These are phyloP conservation scores for Talaromyces proteolyticus DNA, from an alignment of 495 filamentous ascomycete genomes.

Conservation along the genomic window DNA sequence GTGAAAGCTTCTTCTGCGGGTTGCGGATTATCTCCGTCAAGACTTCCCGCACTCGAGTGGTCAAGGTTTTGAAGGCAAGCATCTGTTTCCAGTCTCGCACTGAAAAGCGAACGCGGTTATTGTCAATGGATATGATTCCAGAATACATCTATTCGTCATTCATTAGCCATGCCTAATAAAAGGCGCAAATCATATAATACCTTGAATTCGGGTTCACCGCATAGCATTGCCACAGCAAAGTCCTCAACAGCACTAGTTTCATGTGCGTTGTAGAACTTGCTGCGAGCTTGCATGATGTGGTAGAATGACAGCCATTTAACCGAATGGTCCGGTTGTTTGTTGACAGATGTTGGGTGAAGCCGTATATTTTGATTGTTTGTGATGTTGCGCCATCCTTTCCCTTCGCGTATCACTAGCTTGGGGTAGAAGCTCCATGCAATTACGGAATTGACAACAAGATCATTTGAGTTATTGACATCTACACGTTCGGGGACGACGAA, in stretches of 20 bases:
- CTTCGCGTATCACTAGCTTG: slow-evolving; percentile 79
- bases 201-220: slow-evolving; percentile 81
- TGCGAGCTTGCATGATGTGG: slow-evolving; percentile 86
- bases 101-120: slow-evolving; percentile 80
- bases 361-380: slow-evolving; percentile 84
- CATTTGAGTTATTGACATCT: slow-evolving; percentile 69
- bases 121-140: slow-evolving; percentile 78
- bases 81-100: slow-evolving; percentile 87
- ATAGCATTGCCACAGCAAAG: slow-evolving; percentile 75
- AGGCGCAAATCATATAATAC: slow-evolving; percentile 19
- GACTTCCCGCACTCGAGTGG: slow-evolving; percentile 61
- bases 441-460: slow-evolving; percentile 68
- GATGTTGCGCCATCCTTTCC: slow-evolving; percentile 85
- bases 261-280: slow-evolving; percentile 79
- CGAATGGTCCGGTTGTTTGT: slow-evolving; percentile 55
- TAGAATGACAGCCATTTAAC: slow-evolving; percentile 88
- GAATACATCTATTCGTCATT: slow-evolving; percentile 59
- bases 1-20: slow-evolving; percentile 61
- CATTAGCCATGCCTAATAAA: slow-evolving; percentile 2
- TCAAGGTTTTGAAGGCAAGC: slow-evolving; percentile 75
- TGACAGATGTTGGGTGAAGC: slow-evolving; percentile 80
- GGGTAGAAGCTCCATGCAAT: slow-evolving; percentile 94
- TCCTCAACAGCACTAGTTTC: slow-evolving; percentile 79
- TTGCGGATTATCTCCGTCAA: slow-evolving; percentile 62
- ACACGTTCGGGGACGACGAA: slow-evolving; percentile 71